Conservation (phyloP, 208 protist genomes). For the Trypanosoma lewisi region DNA sequence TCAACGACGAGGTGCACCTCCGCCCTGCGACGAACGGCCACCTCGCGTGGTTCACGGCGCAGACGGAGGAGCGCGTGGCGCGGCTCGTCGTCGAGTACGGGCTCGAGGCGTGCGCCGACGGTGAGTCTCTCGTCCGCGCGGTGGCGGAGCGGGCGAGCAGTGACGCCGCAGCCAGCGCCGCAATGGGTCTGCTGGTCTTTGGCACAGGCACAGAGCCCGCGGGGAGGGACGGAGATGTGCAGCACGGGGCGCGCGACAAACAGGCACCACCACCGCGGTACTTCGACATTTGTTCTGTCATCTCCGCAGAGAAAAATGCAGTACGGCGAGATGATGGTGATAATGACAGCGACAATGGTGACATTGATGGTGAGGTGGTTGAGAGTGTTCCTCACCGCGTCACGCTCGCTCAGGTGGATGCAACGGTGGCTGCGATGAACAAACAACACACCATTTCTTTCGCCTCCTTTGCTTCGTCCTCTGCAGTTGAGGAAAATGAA, state of each 20-base stretch:
- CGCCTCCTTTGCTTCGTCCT: neutral
- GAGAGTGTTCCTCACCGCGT: slow-evolving; percentile 35
- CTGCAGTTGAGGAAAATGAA: neutral
- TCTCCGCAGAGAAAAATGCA: slow-evolving; percentile 21
- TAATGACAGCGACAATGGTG: slow-evolving; percentile 17
- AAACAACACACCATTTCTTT: slow-evolving; percentile 21
- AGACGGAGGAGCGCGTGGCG: slow-evolving; percentile 34
- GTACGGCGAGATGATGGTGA: neutral
- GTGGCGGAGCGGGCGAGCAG: slow-evolving; percentile 70
- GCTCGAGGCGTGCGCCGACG: slow-evolving; percentile 69
- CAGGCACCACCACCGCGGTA: slow-evolving; percentile 12
- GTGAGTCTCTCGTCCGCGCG: slow-evolving; percentile 47
- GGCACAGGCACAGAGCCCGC: slow-evolving; percentile 15
- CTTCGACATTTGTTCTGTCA: slow-evolving; percentile 55
- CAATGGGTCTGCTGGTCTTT: slow-evolving; percentile 64
- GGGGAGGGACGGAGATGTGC: slow-evolving; percentile 4
- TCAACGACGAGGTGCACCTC: slow-evolving; percentile 68
- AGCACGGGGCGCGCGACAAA: slow-evolving; percentile 10
- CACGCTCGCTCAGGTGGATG: slow-evolving; percentile 39
- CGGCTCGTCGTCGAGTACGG: slow-evolving; percentile 76
- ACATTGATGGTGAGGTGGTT: slow-evolving; percentile 20
- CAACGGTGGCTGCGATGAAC: slow-evolving; percentile 41
- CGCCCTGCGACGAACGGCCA: slow-evolving; percentile 20
- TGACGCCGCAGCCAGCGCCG: slow-evolving; percentile 57
- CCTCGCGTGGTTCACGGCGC: slow-evolving; percentile 22